Evolutionary conservation across 2,329 filamentous ascomycete species (phyloP).

Genomic region (Malbranchea cinnamomea): DNA sequence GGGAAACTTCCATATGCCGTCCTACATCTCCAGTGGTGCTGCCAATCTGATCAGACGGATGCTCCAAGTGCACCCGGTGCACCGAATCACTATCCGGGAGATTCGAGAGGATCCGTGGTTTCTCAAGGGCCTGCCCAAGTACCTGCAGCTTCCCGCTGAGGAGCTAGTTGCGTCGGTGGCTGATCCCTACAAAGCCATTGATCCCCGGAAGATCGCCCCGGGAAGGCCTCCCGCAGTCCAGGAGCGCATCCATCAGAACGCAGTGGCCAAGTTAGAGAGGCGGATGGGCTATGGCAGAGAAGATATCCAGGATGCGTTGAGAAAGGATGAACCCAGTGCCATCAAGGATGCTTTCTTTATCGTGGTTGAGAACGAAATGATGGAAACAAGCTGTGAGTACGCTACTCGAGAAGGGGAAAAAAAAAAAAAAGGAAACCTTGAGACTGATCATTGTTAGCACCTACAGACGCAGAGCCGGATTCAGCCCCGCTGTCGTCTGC

Average conservation of each 20-base stretch:
- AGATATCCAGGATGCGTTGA: slow-evolving; percentile 87
- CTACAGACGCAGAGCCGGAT: slow-evolving; percentile 13
- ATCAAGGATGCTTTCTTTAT: slow-evolving; percentile 99
- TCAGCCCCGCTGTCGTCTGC: too few relatives aligned
- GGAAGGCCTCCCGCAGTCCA: slow-evolving; percentile 64
- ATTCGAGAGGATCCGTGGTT: slow-evolving; percentile 95
- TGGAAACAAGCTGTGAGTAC: slow-evolving; percentile 79
- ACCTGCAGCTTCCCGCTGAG: slow-evolving; percentile 74
- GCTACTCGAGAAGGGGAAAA: too few relatives aligned
- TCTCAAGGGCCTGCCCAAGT: slow-evolving; percentile 66
- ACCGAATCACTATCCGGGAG: slow-evolving; percentile 84
- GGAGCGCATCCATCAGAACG: slow-evolving; percentile 79
- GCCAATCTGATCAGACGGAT: slow-evolving; percentile 65
- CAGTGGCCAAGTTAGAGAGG: slow-evolving; percentile 89
- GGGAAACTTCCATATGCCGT: slow-evolving; percentile 82
- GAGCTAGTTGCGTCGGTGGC: slow-evolving; percentile 91
- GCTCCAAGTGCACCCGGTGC: slow-evolving; percentile 88
- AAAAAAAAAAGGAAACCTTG: neutral
- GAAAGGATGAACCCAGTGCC: slow-evolving; percentile 82
- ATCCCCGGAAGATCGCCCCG: slow-evolving; percentile 65
- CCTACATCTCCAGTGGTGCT: slow-evolving; percentile 77
- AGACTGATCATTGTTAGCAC: slow-evolving; percentile 4
- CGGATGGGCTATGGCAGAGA: slow-evolving; percentile 95
- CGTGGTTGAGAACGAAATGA: slow-evolving; percentile 91
- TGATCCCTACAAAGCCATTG: slow-evolving; percentile 81